A percentile compares a stretch with the other conserved stretches of the same genome.
phyloP scores from a whole-genome alignment of 2,329 filamentous ascomycete species.

The Fusarium hostae region DNA sequence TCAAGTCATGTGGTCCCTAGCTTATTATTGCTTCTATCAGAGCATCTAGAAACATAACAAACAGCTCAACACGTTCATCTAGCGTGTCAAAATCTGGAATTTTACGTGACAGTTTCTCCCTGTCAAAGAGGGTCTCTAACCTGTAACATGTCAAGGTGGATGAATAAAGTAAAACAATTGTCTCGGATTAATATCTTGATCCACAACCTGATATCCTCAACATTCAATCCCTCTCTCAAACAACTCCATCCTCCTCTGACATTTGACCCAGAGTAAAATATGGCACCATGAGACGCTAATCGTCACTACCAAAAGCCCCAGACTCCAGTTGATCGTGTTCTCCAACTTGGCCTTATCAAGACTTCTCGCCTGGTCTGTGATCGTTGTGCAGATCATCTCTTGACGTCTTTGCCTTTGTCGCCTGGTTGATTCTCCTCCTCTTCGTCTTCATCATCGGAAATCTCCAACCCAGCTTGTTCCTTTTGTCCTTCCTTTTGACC shows the following conservation, averaged over 20 bases:
- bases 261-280: background rate
- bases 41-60: background rate
- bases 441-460: background rate
- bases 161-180: constrained; percentile 8
- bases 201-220: background rate
- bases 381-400: background rate
- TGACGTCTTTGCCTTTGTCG: background rate
- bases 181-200: constrained; percentile 15
- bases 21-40: background rate
- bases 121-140: background rate
- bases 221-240: background rate
- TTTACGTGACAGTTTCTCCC: background rate
- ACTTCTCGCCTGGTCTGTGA: background rate
- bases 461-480: no score
- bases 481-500: no score
- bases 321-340: background rate
- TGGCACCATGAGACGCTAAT: background rate
- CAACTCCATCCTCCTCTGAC: background rate
- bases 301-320: background rate
- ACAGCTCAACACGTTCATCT: background rate
- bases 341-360: background rate
- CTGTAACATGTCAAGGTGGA: background rate
- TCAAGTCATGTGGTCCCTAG: background rate
- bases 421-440: background rate
- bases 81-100: background rate